These are phyloP conservation scores for Berberis thunbergii DNA, from an alignment of 164 flowering plant genomes.

Conservation along the genomic window DNA sequence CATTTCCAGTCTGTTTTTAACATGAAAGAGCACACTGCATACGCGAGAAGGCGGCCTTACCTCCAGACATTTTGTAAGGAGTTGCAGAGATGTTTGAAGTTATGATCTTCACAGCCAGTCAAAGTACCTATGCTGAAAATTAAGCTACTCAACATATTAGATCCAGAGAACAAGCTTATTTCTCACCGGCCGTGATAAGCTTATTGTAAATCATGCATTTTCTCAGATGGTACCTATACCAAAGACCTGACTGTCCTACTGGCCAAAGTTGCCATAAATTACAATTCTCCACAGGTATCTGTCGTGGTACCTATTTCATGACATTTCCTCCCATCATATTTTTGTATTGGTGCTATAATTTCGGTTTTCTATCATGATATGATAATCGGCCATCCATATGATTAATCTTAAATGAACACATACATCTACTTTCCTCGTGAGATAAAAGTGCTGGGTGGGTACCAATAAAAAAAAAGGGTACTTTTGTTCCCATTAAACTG, in stretches of 20 bases:
- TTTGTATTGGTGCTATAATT: no score
- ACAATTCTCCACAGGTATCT: conserved; percentile 93
- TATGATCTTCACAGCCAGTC: conserved; percentile 90
- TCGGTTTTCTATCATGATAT: no score
- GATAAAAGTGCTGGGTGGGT: no score
- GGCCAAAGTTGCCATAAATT: conserved; percentile 88
- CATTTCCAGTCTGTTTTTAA: conserved; percentile 67
- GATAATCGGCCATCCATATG: no score
- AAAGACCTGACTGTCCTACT: conserved; percentile 94
- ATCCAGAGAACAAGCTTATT: conserved; percentile 69
- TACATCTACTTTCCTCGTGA: no score
- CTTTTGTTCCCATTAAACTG: no score
- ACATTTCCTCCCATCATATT: no score
- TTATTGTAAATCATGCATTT: conserved; percentile 88
- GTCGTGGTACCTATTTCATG: background rate
- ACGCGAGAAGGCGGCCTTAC: conserved; percentile 78
- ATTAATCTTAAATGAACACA: no score
- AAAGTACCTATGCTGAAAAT: conserved; percentile 77
- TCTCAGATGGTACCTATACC: conserved; percentile 74
- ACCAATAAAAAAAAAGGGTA: no score
- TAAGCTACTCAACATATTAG: conserved; percentile 68
- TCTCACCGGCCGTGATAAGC: conserved; percentile 40
- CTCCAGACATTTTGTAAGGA: conserved; percentile 63
- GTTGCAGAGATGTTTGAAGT: conserved; percentile 94
- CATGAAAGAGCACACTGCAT: conserved; percentile 85